Base-by-base conservation (phyloP, 495 filamentous ascomycete species). In the Xylaria acuta region DNA sequence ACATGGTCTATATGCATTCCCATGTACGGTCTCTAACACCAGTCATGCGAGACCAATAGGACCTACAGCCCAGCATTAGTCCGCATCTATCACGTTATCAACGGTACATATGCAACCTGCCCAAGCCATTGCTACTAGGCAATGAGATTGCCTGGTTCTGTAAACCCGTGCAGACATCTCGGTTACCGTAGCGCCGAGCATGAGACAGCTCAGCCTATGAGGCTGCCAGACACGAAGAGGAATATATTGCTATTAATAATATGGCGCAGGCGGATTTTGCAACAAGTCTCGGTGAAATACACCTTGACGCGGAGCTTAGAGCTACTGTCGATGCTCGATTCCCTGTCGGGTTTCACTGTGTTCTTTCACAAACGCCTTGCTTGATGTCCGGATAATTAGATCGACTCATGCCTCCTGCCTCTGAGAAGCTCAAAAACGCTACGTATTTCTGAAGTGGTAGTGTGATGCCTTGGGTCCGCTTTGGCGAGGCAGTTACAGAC, bases 171-270 rank as follows among this genome's bases (percentile, higher is more conserved):
- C 58, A 38, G 7, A 22, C n/a, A 60, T 60, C 18, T 22, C 34
- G 58, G 6, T 14, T 20, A 38, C 58, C 18, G 3, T 60, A 22
- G 20, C 58, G 34, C 32, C 6, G 18, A 60, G 34, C 32, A 12
- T 12, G 34, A 60, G 58, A 38, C 34, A 58, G 4, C 47, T 9
- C n/a, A 25, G 47, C 47, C n/a, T 25, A 51, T 9, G 47, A 51
- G 47, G 45, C 64, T 18, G 64, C 34, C 34, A 40, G 64, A 47
- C 47, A 67, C 32, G 38, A 41, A 12, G 27, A 63, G 36, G 20
- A 16, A 25, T 27, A 11, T 14, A 27, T n/a, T 34, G 30, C 54
- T 58, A 7, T 34, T 18, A 40, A 34, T 16, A 47, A 34, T 49
- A 49, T 5, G 43, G 41, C 22, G 43, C 27, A 49, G 27, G 12